Base-by-base conservation (phyloP, 805 yeast species). In the Phaffomyces opuntiae region DNA sequence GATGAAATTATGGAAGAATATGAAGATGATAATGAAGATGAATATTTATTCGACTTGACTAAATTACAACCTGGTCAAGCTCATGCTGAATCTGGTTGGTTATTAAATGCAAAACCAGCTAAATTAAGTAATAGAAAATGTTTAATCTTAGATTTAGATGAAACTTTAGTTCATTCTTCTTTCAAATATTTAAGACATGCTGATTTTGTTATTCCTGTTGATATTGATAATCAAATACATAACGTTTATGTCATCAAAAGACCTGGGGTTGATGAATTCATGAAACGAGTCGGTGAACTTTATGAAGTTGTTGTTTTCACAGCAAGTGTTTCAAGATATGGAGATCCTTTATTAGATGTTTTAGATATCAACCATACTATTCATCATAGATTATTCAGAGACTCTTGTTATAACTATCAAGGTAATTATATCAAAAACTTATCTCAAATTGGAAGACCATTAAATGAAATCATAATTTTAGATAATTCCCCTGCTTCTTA, bases 401-500 rank as follows among this genome's bases (percentile, higher is more conserved):
- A 93, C 62, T 81, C 95, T 43, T 93, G 99, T 65, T 88, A 79
- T 64, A 88, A 83, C 63, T 87, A 87, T 65, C 95, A 90, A 61
- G 97, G 97, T 16, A 91, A 88, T 66, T 93, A 87, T 64, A 88
- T 93, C 62, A 93, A 93, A 68, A 91, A 93, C 62, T 72, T 93
- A 54, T 82, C 96, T 7, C 97, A 88, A 64, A 80, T 93, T 55
- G 99, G 99, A 12, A 75, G 99, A 57, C 96, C 96, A 3, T 70
- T 93, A 50, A 68, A 76, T 46, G 95, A 89, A 53, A 71, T 85
- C 38, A 89, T 93, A 47, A 93, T 93, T 53, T 80, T 93, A 53
- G 99, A 93, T 69, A 93, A 93, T 66, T 90, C 98, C 3, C 98
- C 99, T 1, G 96, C 98, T 4, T 87, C 96, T n/a, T 93, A 93